Evolutionary conservation across 257 asterid species (phyloP), one percentile per base, ranked within the genome.

Genomic region (Leptodermis oblonga): DNA sequence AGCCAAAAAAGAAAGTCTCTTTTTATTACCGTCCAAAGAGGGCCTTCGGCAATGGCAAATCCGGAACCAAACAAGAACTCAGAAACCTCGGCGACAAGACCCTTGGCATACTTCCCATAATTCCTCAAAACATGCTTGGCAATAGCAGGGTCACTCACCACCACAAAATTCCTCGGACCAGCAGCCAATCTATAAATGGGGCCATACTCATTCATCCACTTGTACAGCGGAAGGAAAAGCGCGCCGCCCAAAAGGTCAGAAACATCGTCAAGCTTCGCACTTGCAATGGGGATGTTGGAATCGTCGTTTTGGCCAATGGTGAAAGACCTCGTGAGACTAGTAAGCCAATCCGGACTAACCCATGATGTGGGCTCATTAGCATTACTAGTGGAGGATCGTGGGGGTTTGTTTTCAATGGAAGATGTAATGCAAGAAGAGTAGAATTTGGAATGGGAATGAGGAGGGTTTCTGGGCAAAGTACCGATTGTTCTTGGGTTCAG

Each of bases 21-120:
- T 77, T 83, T n/a, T n/a, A 51, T 12, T 62, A 90, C 96, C 96
- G 83, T 86, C 99, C 99, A 90, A 72, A 93, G 90, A 15, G 96
- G 86, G 31, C 95, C 96, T 87, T 93, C 97, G 9, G 99, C 99
- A 75, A 93, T 93, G 77, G 96, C 99, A 72, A 93, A 90, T 33
- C 97, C 99, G 54, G 97, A 90, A 45, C 99, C 99, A 76, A 93
- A 93, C 87, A 93, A 77, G 81, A 93, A 93, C 73, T 93, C 90
- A 70, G 96, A 90, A 42, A 93, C 98, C 85, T 93, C 98, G 34
- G 88, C 81, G 6, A 88, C 94, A 43, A 93, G 97, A 15, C 99
- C 97, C 74, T 93, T 93, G 26, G 82, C 71, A 76, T 93, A 93
- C 76, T 83, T 93, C 4, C 98, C 97, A 55, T 90, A 93, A 61